These are phyloP conservation scores for Saccharomyces mikatae DNA, from an alignment of 805 yeast genomes.

Conservation along the genomic window DNA sequence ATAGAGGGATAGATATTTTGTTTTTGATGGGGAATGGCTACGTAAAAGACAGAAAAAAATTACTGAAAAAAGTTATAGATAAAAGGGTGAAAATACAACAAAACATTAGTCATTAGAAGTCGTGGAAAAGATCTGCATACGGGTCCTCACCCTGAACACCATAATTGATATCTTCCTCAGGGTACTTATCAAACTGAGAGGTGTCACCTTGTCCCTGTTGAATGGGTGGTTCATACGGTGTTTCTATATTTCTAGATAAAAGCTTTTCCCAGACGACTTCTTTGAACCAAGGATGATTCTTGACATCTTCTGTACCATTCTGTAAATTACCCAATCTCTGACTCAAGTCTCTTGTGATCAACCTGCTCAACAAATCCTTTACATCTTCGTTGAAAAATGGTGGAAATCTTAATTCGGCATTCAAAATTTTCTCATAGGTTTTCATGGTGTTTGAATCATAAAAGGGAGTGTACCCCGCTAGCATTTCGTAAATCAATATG, in stretches of 20 bases:
- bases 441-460: conserved; percentile 89
- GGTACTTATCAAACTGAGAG: conserved; percentile 65
- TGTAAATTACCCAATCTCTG: conserved; percentile 77
- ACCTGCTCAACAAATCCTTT: conserved; percentile 56
- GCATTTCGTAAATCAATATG: conserved; percentile 83
- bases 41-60: neutral
- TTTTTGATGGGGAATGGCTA: neutral
- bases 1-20: neutral
- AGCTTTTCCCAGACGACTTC: conserved; percentile 91
- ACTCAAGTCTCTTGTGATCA: conserved; percentile 76
- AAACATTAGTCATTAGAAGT: conserved; percentile 35
- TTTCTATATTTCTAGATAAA: conserved; percentile 75
- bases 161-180: conserved; percentile 72
- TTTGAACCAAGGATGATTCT: conserved; percentile 80
- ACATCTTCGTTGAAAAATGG: conserved; percentile 69
- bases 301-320: conserved; percentile 77
- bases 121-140: conserved; percentile 47
- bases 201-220: conserved; percentile 87
- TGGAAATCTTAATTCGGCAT: conserved; percentile 71
- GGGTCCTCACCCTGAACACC: conserved; percentile 60
- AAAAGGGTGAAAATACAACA: neutral
- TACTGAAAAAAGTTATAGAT: neutral
- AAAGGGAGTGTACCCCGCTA: conserved; percentile 91
- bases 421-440: conserved; percentile 82
- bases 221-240: conserved; percentile 93